Base-by-base conservation (phyloP, 495 filamentous ascomycete species). In the Aspergillus carlsbadensis region DNA sequence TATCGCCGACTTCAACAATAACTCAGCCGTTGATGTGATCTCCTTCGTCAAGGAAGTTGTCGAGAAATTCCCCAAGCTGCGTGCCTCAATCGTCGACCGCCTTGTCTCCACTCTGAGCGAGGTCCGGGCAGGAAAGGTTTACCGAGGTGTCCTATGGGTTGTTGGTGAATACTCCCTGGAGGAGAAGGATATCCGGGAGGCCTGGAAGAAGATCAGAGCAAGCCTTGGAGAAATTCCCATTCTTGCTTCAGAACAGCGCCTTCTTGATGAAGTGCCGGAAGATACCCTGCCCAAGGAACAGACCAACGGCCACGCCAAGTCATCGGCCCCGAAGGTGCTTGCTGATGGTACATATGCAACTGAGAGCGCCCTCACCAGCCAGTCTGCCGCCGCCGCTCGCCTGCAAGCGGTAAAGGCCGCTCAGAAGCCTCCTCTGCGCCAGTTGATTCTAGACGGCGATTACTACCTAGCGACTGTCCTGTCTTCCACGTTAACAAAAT, bases 21-120 rank as follows among this genome's bases (percentile, higher is more conserved):
- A 91, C 40, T 96, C 92, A 2, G 94, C 95, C 2, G 90, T 99
- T 24, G 95, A 99, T 74, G 92, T 99, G 10, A 97, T 99, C 64
- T 88, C 89, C 17, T 99, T 99, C 60, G 92, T 98, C 43, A 99
- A 99, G 72, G 95, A 99, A 66, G 95, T 99, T 6, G 95, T 97
- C 4, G 95, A 99, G 77, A 96, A 94, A 67, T 99, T 97, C 80
- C 93, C 95, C 17, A 84, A 90, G 54, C 80, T 99, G 45, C 86
- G 95, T 39, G 80, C 84, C 15, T 86, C 90, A 1, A 96, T 99
- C 62, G 85, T 98, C 5, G 83, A 89, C 58, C 86, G 93, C 41
- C 78, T 99, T 36, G 94, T 98, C 13, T 87, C 89, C 1, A 98
- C 94, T 21, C 77, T 99, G 62, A 89, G 84, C 65, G 94, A 98